Evolutionary conservation across 495 filamentous ascomycete genomes (phyloP).

Genomic region (Paragyromitra xinjiangensis): DNA sequence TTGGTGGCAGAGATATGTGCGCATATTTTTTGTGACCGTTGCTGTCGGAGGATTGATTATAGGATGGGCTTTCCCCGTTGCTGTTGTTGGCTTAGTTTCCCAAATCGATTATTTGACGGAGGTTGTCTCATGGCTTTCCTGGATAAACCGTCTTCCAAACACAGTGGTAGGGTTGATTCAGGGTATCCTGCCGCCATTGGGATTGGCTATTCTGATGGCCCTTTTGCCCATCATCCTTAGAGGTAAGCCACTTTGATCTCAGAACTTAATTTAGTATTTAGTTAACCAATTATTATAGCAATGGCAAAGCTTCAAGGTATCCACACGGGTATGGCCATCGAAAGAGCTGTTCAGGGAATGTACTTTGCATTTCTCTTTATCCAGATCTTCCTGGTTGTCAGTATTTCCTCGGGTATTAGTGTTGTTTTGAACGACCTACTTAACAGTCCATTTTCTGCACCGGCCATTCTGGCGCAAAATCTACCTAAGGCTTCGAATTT

Average conservation of each 20-base stretch:
- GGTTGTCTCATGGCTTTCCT: slow-evolving; percentile 72
- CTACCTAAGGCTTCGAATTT: slow-evolving; percentile 92
- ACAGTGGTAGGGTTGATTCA: slow-evolving; percentile 77
- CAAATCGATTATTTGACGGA: slow-evolving; percentile 74
- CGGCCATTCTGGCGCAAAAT: slow-evolving; percentile 78
- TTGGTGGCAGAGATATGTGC: slow-evolving; percentile 91
- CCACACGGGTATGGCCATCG: slow-evolving; percentile 81
- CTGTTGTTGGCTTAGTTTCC: slow-evolving; percentile 82
- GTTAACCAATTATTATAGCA: slow-evolving; percentile 56
- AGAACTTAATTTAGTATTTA: background rate
- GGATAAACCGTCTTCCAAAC: slow-evolving; percentile 70
- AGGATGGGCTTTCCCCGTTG: slow-evolving; percentile 90
- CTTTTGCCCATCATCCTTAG: slow-evolving; percentile 82
- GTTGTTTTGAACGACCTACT: slow-evolving; percentile 70
- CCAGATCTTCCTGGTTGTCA: slow-evolving; percentile 92
- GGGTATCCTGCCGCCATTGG: slow-evolving; percentile 82
- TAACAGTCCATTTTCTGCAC: slow-evolving; percentile 67
- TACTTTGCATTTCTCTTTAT: slow-evolving; percentile 96
- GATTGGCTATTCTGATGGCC: slow-evolving; percentile 80
- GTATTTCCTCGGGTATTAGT: slow-evolving; percentile 81
- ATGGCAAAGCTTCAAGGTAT: slow-evolving; percentile 79
- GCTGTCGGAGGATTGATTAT: slow-evolving; percentile 80
- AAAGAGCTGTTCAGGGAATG: slow-evolving; percentile 86
- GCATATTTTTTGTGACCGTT: slow-evolving; percentile 71
- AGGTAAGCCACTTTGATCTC: slow-evolving; percentile 39